Conservation (phyloP, 495 filamentous ascomycete genomes). For the Xylaria sp. region DNA sequence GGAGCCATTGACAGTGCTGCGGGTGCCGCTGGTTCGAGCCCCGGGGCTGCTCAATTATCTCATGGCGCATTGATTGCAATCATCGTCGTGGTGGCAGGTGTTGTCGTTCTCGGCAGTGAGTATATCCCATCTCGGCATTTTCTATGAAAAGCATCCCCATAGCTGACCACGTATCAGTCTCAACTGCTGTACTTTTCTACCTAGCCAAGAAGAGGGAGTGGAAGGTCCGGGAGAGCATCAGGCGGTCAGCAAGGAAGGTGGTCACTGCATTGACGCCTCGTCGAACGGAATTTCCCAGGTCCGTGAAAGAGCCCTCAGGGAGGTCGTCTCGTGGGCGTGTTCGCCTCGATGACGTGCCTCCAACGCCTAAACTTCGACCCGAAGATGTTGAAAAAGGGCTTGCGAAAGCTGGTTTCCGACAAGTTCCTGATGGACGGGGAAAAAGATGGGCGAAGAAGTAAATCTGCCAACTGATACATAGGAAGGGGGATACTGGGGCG, state of each 20-base stretch:
- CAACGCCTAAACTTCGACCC: conserved; percentile 53
- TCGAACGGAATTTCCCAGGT: conserved; percentile 60
- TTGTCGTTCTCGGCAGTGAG: conserved; percentile 64
- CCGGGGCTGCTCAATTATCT: conserved; percentile 60
- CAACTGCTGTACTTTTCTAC: conserved; percentile 58
- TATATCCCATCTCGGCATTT: conserved; percentile 20
- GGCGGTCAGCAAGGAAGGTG: conserved; percentile 60
- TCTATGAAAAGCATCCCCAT: neutral
- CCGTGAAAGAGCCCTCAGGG: conserved; percentile 50
- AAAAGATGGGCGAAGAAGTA: conserved; percentile 49
- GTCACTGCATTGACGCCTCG: conserved; percentile 61
- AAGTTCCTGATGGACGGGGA: conserved; percentile 36
- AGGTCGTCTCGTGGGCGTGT: conserved; percentile 42
- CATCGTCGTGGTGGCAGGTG: conserved; percentile 64
- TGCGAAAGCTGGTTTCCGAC: conserved; percentile 35
- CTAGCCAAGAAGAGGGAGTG: conserved; percentile 64
- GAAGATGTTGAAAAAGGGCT: conserved; percentile 61
- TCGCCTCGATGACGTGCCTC: conserved; percentile 58
- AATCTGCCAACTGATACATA: conserved; percentile 36
- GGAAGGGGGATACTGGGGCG: conserved; percentile 4
- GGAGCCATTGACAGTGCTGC: conserved; percentile 51
- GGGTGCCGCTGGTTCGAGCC: conserved; percentile 60
- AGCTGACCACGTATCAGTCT: conserved; percentile 47
- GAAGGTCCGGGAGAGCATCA: conserved; percentile 60
- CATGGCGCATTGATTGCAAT: conserved; percentile 67